Evolutionary conservation across 176 grass and related monocot genomes (phyloP), one percentile per base, ranked within the genome.

Genomic region (Phoenix roebelenii): DNA sequence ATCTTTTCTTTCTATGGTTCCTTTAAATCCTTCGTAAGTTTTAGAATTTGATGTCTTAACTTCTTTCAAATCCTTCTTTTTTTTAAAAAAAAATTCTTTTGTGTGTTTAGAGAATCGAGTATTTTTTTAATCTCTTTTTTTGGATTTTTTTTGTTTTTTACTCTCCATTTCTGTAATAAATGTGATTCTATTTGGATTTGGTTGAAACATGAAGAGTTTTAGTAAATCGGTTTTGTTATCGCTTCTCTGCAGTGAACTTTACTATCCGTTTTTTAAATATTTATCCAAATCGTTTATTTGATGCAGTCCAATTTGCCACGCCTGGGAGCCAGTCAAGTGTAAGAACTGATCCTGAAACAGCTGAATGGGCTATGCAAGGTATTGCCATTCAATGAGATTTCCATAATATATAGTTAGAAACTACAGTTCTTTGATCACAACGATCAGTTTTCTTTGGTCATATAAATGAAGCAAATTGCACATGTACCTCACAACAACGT

Each of bases 331-430:
- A 91, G 29, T 58, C 92, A 0, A 82, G 80, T 60, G 69, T 97
- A 12, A 76, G 77, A 1, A 73, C 80, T 69, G 71, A 71, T 58
- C 48, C 81, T 4, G 84, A 91, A 50, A 56, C 84, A 22, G 58
- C 58, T 52, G 87, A 97, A 70, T 97, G 92, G 92, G 92, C 74
- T 55, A 78, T 97, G 81, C 87, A 97, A 78, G 92, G 92, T 97
- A 80, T 30, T 75, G 54, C 26, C 17, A 18, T 20, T 22, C 4
- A 12, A 1, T 22, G 54, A 22, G 22, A 55, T 55, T 55, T 55
- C 54, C 22, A 20, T 18, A 10, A 3, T 55, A 55, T 22, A 16
- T 19, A 55, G 3, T 23, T 44, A 6, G 35, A 7, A 44, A 12
- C 10, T 1, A 44, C 2, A 6, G 35, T 44, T 10, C 7, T 39